Evolutionary conservation across 2,329 filamentous ascomycete species (phyloP).

Genomic region (Fusarium begoniae): DNA sequence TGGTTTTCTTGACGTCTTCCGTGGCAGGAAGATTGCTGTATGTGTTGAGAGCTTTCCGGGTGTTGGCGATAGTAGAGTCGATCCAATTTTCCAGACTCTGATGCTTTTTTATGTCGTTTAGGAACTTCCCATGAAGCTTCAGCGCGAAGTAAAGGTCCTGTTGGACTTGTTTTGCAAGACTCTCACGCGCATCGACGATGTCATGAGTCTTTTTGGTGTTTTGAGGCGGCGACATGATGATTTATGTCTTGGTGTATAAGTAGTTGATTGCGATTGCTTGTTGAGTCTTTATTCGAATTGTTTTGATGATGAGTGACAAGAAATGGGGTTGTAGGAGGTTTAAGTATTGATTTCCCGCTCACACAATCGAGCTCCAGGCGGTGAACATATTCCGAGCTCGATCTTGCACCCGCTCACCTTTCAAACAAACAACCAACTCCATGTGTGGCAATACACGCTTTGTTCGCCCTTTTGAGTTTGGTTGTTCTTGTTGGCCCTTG

Average conservation of each 20-base stretch:
- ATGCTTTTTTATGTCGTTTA: too few species aligned
- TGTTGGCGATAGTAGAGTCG: too few species aligned
- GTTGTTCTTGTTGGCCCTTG: not conserved
- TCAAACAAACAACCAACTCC: not conserved
- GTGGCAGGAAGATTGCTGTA: too few species aligned
- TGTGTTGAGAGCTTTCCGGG: too few species aligned
- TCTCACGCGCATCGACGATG: too few species aligned
- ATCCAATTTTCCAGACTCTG: too few species aligned
- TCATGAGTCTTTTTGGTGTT: too few species aligned
- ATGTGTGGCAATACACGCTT: not conserved
- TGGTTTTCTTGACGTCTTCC: too few species aligned
- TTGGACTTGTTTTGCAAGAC: too few species aligned
- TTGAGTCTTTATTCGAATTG: not conserved
- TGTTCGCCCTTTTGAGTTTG: not conserved
- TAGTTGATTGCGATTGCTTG: not conserved
- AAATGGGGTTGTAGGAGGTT: not conserved
- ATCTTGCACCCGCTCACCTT: not conserved
- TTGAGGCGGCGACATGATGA: not conserved
- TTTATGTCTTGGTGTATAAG: not conserved
- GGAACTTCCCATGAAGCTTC: too few species aligned
- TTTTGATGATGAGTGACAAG: not conserved
- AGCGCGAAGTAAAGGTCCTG: too few species aligned
- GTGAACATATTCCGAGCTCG: not conserved
- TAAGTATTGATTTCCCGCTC: not conserved
- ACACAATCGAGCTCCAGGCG: not conserved